Base-by-base conservation (phyloP, 495 filamentous ascomycete genomes). In the Penicillium ucsense region DNA sequence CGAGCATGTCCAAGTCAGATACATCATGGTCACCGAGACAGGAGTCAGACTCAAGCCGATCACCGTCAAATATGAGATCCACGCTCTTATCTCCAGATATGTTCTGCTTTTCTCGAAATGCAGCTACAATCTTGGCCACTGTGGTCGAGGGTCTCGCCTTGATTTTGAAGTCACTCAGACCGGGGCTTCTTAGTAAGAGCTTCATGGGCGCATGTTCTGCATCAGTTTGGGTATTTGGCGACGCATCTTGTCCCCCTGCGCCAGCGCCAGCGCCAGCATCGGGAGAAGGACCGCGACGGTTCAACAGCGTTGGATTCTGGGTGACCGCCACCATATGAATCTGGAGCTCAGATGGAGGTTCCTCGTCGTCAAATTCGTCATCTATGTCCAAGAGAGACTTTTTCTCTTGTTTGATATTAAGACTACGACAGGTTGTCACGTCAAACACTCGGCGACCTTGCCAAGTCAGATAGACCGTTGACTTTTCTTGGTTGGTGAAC, bases 21-120 rank as follows among this genome's bases (percentile, higher is more conserved):
- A 96, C 72, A 8, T 94, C 89, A n/a, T 85, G 72, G 35, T 85
- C 80, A 12, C 61, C 67, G 4, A 95, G 68, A 28, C 71, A 74
- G 30, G 75, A 73, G 4, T 78, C 69, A 0, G 81, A 74, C 1
- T 80, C 75, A 27, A 95, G 63, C 38, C 68, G 65, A 39, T 94
- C 89, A 11, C 91, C 91, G 52, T 97, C 91, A 63, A 91, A 92
- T 43, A 75, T 65, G 1, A 95, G 67, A 8, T 73, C 73, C 10
- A 95, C 66, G 1, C 71, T 60, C 41, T 74, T 73, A 4, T 75
- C 74, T 3, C 63, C 52, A 1, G 57, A 43, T 10, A 85, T 59
- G 6, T 65, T 52, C 31, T 68, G 65, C n/a, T 63, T 60, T 9
- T 62, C 50, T 42, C 75, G 68, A 54, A 78, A 85, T 2, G 72